phyloP scores from a whole-genome alignment of 2,329 filamentous ascomycete species.

The Anisogramma anomala region DNA sequence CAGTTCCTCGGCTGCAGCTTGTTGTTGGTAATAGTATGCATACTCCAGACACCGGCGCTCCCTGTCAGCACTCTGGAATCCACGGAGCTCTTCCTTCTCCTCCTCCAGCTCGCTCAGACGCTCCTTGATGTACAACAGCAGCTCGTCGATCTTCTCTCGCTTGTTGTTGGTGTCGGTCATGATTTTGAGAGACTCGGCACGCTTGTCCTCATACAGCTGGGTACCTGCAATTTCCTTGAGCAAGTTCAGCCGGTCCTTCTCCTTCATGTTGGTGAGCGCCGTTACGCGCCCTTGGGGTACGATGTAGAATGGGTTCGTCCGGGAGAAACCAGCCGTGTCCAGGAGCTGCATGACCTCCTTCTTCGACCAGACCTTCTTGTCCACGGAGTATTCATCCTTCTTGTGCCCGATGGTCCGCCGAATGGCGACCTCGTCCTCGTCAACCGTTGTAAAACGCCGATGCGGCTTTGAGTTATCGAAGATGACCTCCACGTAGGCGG shows the following conservation, averaged over 20 bases:
- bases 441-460: conserved; percentile 86
- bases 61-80: conserved; percentile 88
- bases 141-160: conserved; percentile 83
- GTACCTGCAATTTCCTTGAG: conserved; percentile 98
- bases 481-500: conserved; percentile 97
- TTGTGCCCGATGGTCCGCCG: conserved; percentile 92
- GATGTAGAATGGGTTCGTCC: conserved; percentile 98
- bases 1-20: conserved; percentile 63
- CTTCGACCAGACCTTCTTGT: conserved; percentile 93
- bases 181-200: conserved; percentile 87
- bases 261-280: conserved; percentile 96
- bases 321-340: conserved; percentile 91
- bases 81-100: conserved; percentile 90
- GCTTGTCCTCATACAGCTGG: conserved; percentile 87
- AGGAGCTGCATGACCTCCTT: conserved; percentile 89
- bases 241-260: conserved; percentile 76
- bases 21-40: conserved; percentile 83
- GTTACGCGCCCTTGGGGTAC: conserved; percentile 96
- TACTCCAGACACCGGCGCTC: conserved; percentile 89
- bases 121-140: conserved; percentile 84
- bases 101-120: conserved; percentile 82
- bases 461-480: conserved; percentile 79
- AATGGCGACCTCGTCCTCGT: conserved; percentile 69
- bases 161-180: conserved; percentile 96
- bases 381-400: conserved; percentile 96